Conservation (phyloP, 495 filamentous ascomycete species). For the Neurospora sublineolata region DNA sequence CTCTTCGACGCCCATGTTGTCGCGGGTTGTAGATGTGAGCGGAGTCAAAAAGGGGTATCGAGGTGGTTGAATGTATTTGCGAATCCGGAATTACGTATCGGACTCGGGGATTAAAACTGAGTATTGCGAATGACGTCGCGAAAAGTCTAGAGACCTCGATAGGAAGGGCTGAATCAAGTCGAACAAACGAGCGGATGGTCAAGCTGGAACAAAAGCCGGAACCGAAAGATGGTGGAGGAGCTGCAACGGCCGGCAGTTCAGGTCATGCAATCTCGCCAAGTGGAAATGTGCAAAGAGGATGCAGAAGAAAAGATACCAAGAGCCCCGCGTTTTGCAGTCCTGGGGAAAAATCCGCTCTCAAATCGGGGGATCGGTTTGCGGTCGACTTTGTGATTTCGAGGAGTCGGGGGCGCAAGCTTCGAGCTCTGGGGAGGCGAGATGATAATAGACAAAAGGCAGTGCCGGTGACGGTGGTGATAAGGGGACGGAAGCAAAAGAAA, state of each 20-base stretch:
- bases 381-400: neutral
- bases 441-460: neutral
- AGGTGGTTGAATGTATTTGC: neutral
- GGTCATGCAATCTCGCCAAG: neutral
- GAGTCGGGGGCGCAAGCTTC: neutral
- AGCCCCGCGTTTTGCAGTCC: neutral
- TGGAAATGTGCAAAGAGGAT: neutral
- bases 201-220: slow-evolving; percentile 8
- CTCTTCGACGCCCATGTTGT: slow-evolving; percentile 47
- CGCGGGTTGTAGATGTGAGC: neutral
- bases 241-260: neutral
- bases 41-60: neutral
- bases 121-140: slow-evolving; percentile 6
- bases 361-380: neutral
- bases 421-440: neutral
- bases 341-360: neutral
- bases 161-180: slow-evolving; percentile 4
- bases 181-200: slow-evolving; percentile 24
- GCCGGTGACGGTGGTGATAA: neutral
- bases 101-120: neutral
- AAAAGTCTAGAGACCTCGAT: slow-evolving; percentile 2
- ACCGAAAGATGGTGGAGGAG: neutral
- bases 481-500: neutral
- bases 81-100: neutral
- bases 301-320: neutral